Evolutionary conservation across 2,329 filamentous ascomycete species (phyloP).

Genomic region (Volutella citrinella): DNA sequence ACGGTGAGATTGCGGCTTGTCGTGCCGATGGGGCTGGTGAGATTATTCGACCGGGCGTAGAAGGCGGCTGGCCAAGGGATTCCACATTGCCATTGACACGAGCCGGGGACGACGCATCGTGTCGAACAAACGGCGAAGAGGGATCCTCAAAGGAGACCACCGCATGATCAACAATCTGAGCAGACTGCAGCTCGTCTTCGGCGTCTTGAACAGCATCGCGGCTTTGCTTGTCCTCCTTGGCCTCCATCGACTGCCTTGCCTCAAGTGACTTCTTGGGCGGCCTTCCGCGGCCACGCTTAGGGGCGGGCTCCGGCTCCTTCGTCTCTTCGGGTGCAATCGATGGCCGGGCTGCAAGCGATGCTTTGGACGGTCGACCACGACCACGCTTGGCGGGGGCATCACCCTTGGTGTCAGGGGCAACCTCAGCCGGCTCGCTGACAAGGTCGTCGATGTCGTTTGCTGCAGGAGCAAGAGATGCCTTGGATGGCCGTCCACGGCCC

Average conservation of each 20-base stretch:
- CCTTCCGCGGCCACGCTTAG: conserved; percentile 29
- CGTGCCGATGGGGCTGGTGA: conserved; percentile 48
- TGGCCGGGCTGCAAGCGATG: conserved; percentile 24
- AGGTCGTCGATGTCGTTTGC: conserved; percentile 21
- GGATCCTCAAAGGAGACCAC: conserved; percentile 17
- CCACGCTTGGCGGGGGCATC: conserved; percentile 24
- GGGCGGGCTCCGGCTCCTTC: conserved; percentile 17
- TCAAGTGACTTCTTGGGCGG: conserved; percentile 30
- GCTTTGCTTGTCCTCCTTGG: conserved; percentile 12
- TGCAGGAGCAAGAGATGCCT: conserved; percentile 27
- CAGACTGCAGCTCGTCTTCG: conserved; percentile 14
- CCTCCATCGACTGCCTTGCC: conserved; percentile 19
- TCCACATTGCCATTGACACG: conserved; percentile 3
- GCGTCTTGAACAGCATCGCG: conserved; percentile 12
- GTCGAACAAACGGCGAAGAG: conserved; percentile 10
- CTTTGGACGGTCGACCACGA: conserved; percentile 31
- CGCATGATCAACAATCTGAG: conserved; percentile 12
- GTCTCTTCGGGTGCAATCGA: conserved; percentile 20
- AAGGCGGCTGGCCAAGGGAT: conserved; percentile 29
- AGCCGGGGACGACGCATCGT: conserved; percentile 18
- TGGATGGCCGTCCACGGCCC: conserved; percentile 28
- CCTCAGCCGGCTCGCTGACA: conserved; percentile 8
- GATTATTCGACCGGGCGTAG: conserved; percentile 41
- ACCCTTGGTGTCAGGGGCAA: background rate
- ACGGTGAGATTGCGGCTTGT: conserved; percentile 57